These are phyloP conservation scores for Cenchrus purpureus DNA, from an alignment of 176 grass and related monocot genomes.

Conservation along the genomic window DNA sequence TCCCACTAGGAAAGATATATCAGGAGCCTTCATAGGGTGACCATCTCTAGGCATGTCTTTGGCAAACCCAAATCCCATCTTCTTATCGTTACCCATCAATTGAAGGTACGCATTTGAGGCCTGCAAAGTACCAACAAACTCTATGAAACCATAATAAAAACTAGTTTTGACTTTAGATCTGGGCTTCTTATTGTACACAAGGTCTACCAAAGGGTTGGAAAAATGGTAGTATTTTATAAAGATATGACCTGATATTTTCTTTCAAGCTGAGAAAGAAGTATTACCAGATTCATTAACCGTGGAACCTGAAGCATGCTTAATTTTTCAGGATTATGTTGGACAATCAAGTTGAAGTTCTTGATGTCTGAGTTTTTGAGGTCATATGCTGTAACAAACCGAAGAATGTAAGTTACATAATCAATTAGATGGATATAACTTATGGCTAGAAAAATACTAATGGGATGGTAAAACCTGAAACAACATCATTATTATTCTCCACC, in stretches of 20 bases:
- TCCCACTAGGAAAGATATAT: conserved; percentile 38
- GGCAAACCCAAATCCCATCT: conserved; percentile 50
- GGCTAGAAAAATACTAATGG: not conserved
- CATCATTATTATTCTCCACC: conserved; percentile 28
- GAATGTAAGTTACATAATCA: not conserved
- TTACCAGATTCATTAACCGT: conserved; percentile 54
- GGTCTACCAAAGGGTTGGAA: not conserved
- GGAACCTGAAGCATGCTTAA: conserved; percentile 10
- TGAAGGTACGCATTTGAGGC: conserved; percentile 46
- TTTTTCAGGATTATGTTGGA: conserved; percentile 41
- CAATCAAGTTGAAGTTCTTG: conserved; percentile 31
- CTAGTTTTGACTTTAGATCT: not conserved
- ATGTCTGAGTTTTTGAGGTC: conserved; percentile 43
- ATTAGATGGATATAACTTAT: not conserved
- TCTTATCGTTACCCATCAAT: conserved; percentile 27
- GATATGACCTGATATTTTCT: not conserved
- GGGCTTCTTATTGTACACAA: not conserved
- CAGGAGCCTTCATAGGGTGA: not conserved
- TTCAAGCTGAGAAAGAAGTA: not conserved
- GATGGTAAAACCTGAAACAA: conserved; percentile 44
- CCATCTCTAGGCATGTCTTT: conserved; percentile 59
- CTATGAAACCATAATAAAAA: not conserved
- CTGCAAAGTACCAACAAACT: conserved; percentile 31
- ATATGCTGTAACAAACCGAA: conserved; percentile 56
- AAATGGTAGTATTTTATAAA: not conserved